Base-by-base conservation (phyloP, 2,329 filamentous ascomycete genomes). In the Ascochyta rabiei region DNA sequence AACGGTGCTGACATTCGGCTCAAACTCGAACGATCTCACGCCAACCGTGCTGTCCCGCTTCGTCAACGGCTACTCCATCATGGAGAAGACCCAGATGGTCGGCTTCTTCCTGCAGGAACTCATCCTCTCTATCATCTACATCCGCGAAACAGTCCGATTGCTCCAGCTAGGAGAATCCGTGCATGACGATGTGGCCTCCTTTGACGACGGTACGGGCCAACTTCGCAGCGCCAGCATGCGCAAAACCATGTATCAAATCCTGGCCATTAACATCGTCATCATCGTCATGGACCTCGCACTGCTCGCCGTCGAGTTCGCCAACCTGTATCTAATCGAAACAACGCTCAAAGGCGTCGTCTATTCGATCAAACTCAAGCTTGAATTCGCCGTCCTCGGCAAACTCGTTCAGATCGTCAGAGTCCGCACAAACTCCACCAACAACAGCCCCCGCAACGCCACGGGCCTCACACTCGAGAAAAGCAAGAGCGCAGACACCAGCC, bases 1-100 rank as follows among this genome's bases (percentile, higher is more conserved):
- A 4, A 81, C 80, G 0, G 76, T 86, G 1, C 70, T 88, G 26
- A 81, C 82, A 2, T 86, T 80, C 56, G 84, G 81, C 10, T 75
- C 80, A 0, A 82, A 82, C 59, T 57, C 52, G 46, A 78, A 57
- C 70, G 28, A 72, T 39, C 48, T 71, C 18, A 28, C 56, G 18
- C 23, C 37, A 5, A 37, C 47, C 9, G 61, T 53, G 33, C 66
- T 62, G 59, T 64, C 48, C 44, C 71, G 51, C 30, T 73, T 74
- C 52, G 66, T 71, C 18, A 54, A 57, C 21, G 71, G 69, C 19
- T 79, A 79, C 60, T 73, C 68, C 18, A 66, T 78, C 44, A 77
- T 77, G 74, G 77, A 79, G 55, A 77, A 77, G 59, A 74, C 77
- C 19, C 77, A 80, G 57, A 77, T 80, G 76, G 66, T 69, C 8